Percentiles rank a stretch among this genome's conserved stretches.
phyloP scores from a whole-genome alignment of 2,329 filamentous ascomycete genomes.

The Fusarium phyllophilum region DNA sequence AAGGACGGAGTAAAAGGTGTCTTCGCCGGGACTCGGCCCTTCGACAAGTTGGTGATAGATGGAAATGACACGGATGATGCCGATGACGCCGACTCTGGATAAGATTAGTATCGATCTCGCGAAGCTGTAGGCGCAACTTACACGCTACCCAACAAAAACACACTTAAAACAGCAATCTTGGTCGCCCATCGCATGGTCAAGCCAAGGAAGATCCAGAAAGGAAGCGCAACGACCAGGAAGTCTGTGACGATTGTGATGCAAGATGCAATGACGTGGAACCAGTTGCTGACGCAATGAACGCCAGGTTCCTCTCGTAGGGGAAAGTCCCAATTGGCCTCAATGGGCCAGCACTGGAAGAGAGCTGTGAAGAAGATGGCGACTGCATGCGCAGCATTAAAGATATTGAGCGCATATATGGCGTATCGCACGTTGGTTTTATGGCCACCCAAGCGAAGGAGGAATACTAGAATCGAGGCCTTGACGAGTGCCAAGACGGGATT shows the following conservation, averaged over 20 bases:
- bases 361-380: slow-evolving; percentile 51
- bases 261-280: slow-evolving; percentile 49
- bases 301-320: slow-evolving; percentile 31
- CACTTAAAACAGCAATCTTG: slow-evolving; percentile 52
- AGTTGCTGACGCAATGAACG: slow-evolving; percentile 49
- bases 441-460: slow-evolving; percentile 55
- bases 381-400: slow-evolving; percentile 45
- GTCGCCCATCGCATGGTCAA: slow-evolving; percentile 52
- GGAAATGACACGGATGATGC: slow-evolving; percentile 48
- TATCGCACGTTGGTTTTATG: slow-evolving; percentile 45
- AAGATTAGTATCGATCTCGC: background rate
- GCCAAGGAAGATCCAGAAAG: slow-evolving; percentile 53
- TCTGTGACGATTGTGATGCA: slow-evolving; percentile 55
- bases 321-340: slow-evolving; percentile 48
- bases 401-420: slow-evolving; percentile 29
- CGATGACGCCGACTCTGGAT: slow-evolving; percentile 47
- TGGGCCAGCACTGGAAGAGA: slow-evolving; percentile 54
- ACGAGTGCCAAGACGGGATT: slow-evolving; percentile 58
- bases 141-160: slow-evolving; percentile 53
- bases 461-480: slow-evolving; percentile 57
- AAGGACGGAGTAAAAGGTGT: slow-evolving; percentile 42
- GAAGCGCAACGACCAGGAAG: slow-evolving; percentile 52
- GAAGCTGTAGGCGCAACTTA: slow-evolving; percentile 33
- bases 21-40: slow-evolving; percentile 34
- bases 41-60: slow-evolving; percentile 40